These are phyloP conservation scores for Toxoplasma gondii DNA, from an alignment of 169 alveolate species.

Conservation along the genomic window DNA sequence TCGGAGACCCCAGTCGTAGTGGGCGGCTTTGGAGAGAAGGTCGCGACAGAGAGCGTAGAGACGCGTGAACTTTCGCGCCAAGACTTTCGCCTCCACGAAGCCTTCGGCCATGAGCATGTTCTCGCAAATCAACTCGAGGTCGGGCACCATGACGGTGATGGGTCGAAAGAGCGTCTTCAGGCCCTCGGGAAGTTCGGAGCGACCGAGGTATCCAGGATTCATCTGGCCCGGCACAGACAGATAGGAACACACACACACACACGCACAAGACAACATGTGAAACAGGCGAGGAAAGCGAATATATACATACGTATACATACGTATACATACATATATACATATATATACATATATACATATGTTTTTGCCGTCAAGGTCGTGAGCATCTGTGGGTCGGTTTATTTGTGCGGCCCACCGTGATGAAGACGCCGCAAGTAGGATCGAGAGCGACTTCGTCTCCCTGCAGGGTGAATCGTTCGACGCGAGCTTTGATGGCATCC, in stretches of 20 bases:
- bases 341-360: too few species aligned
- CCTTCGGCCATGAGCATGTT: constrained; percentile 98
- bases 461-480: constrained; percentile 82
- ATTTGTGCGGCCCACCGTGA: constrained; percentile 87
- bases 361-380: too few species aligned
- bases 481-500: constrained; percentile 90
- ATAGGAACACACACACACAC: not conserved
- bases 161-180: constrained; percentile 95
- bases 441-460: constrained; percentile 92
- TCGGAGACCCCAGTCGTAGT: constrained; percentile 98
- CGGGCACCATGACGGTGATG: constrained; percentile 96
- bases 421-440: constrained; percentile 95
- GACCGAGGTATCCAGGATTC: constrained; percentile 96
- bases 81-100: constrained; percentile 93
- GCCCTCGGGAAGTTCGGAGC: constrained; percentile 96
- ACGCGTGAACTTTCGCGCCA: constrained; percentile 93
- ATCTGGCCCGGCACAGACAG: constrained; percentile 66
- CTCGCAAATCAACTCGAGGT: constrained; percentile 94
- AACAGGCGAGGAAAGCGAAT: too few species aligned
- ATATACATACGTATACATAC: too few species aligned
- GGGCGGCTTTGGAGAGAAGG: constrained; percentile 91
- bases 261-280: not conserved
- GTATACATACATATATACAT: too few species aligned
- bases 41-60: constrained; percentile 92
- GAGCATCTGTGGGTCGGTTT: too few species aligned